Base-by-base conservation (phyloP, 306 rosid species). In the Cicer chorassanicum region DNA sequence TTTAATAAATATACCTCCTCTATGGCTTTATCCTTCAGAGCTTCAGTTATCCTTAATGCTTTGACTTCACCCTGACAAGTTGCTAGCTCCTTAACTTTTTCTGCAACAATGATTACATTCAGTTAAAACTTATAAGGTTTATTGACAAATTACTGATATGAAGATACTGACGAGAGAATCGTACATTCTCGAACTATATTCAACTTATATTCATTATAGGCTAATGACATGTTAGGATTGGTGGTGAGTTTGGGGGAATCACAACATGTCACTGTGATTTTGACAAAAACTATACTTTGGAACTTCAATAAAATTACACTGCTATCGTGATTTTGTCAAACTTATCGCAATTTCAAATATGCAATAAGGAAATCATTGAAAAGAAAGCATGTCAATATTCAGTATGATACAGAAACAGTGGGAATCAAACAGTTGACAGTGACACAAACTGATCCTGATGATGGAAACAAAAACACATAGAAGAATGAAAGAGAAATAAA, bases 1-100 rank as follows among this genome's bases (percentile, higher is more conserved):
- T 12, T 74, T 10, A 63, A 70, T 34, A 45, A 69, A 69, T 42
- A 6, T 87, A 93, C 98, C 93, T 89, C 90, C 78, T 89, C 91
- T 11, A 86, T 82, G 69, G 98, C 97, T 85, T 88, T 91, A 65
- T 94, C 93, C 83, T 85, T 91, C 9, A 78, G 84, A 67, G 86
- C 85, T 82, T 89, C 94, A 45, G 88, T 86, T 72, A 84, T 75
- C 78, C 70, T 89, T 24, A 91, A 79, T 57, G 90, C 86, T 87
- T 89, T 91, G 90, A 90, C 91, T 84, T 94, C 91, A 49, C 78
- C 77, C 12, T 82, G 92, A 65, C 82, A 88, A 45, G 55, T 70
- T 34, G 82, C 86, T 39, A 90, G 64, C 49, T 90, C 88, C 59
- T 81, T 86, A 9, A 68, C 80, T 78, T 87, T 91, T 65, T 94